A percentile compares a stretch with the other conserved stretches of the same genome.
Conservation (phyloP, 1,284 basidiomycete genomes). For the Blastosporella zonata region DNA sequence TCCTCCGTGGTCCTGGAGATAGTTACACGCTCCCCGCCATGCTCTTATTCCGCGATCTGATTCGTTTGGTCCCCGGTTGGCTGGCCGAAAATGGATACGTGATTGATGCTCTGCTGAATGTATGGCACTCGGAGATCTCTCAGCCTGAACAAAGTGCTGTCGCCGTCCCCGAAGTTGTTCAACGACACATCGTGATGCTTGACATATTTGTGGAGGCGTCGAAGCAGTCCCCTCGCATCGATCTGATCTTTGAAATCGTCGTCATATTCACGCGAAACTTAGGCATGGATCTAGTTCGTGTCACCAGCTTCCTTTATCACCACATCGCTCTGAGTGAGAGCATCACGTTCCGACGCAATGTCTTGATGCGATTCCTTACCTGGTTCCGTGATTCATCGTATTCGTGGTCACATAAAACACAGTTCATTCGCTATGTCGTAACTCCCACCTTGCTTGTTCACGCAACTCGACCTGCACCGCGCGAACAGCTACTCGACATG, state of each 20-base stretch:
- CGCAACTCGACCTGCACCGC: constrained; percentile 51
- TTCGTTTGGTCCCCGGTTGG: constrained; percentile 69
- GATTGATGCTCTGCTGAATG: constrained; percentile 64
- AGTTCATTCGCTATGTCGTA: constrained; percentile 84
- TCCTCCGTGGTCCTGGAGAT: constrained; percentile 55
- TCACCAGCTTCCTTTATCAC: constrained; percentile 88
- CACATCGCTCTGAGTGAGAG: constrained; percentile 75
- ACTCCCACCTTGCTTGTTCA: constrained; percentile 88
- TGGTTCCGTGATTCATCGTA: constrained; percentile 75
- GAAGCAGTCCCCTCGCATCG: constrained; percentile 70
- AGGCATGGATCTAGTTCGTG: constrained; percentile 78
- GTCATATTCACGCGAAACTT: constrained; percentile 81
- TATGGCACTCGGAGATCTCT: constrained; percentile 66
- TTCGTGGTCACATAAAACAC: constrained; percentile 80
- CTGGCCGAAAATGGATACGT: constrained; percentile 63
- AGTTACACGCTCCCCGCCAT: constrained; percentile 66
- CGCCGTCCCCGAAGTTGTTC: constrained; percentile 51
- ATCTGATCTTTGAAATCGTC: constrained; percentile 88
- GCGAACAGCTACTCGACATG: constrained; percentile 63
- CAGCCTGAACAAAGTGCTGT: constrained; percentile 46
- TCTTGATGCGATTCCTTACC: constrained; percentile 83
- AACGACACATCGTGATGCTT: constrained; percentile 69
- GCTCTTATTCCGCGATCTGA: constrained; percentile 76
- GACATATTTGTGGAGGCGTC: constrained; percentile 77
- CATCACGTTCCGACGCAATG: constrained; percentile 72